Evolutionary conservation across 2,329 filamentous ascomycete genomes (phyloP).

Genomic region (Thelonectria blattea): DNA sequence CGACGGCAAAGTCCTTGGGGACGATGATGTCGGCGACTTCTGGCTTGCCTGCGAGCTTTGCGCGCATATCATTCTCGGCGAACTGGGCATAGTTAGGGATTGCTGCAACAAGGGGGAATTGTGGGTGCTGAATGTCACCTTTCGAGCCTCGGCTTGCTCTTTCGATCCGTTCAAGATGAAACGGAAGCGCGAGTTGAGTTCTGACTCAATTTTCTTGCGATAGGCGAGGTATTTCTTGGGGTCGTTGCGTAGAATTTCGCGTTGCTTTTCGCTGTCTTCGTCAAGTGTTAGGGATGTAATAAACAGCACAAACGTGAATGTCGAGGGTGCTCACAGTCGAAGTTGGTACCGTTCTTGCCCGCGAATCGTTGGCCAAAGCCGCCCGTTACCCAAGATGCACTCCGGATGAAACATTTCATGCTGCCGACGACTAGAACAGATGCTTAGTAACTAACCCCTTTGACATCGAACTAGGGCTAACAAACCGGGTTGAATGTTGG

Average conservation of each 20-base stretch:
- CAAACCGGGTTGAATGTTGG: slow-evolving; percentile 28
- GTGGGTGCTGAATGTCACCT: not conserved
- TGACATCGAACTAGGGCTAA: not conserved
- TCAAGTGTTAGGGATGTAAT: not conserved
- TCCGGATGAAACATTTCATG: slow-evolving; percentile 24
- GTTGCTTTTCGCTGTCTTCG: slow-evolving; percentile 53
- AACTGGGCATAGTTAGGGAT: not conserved
- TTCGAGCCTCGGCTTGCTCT: slow-evolving; percentile 16
- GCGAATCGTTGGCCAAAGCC: slow-evolving; percentile 43
- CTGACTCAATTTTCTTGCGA: slow-evolving; percentile 54
- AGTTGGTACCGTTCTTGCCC: slow-evolving; percentile 53
- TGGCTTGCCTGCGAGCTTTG: slow-evolving; percentile 45
- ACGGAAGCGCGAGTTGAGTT: slow-evolving; percentile 58
- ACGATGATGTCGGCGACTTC: slow-evolving; percentile 52
- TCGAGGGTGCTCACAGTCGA: slow-evolving; percentile 43
- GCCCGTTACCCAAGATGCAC: slow-evolving; percentile 20
- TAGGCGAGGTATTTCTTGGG: slow-evolving; percentile 60
- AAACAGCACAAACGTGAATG: too few relatives aligned
- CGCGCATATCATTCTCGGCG: slow-evolving; percentile 18
- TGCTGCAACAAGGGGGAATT: too few relatives aligned
- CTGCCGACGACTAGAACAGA: slow-evolving; percentile 10
- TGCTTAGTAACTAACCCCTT: not conserved
- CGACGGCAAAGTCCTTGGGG: slow-evolving; percentile 40
- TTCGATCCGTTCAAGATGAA: slow-evolving; percentile 56
- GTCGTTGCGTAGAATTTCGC: slow-evolving; percentile 55